Base-by-base conservation (phyloP, 2,329 filamentous ascomycete genomes). In the Fusarium citri region DNA sequence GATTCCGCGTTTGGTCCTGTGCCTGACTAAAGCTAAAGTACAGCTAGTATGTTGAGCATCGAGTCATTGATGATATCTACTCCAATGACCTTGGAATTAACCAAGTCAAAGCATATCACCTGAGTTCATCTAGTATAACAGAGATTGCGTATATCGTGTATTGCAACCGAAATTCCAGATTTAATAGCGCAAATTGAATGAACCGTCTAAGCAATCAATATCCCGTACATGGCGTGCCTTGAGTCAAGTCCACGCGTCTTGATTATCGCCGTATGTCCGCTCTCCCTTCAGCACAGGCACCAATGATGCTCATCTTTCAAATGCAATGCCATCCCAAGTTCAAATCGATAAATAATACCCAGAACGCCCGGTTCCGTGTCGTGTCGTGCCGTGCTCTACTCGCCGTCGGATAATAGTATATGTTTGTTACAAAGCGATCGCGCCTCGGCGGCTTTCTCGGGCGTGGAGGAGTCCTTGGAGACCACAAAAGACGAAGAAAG, bases 401-500 rank as follows among this genome's bases (percentile, higher is more conserved):
- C 64, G 64, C 54, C 31, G 14, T 23, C 51, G 56, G 58, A 55
- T 54, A 47, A 42, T 43, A 45, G 50, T 53, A n/a, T 26, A 28
- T 69, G 57, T 70, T 70, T 56, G 63, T 80, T 80, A 87, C 78
- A 97, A 84, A 64, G 92, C 89, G 82, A 97, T 97, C 67, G 93
- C 92, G 70, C 94, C 94, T 78, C 92, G 87, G 80, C 92, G 87
- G 81, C 89, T 94, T 80, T 94, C 91, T 80, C 94, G 91, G 75
- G 93, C 83, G 81, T 98, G 94, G 66, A 98, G 87, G 77, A 92
- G 88, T 69, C 94, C 95, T 80, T 98, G 95, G 72, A 94, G 88
- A 61, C 91, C 92, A 82, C 95, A 98, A 83, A 97, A 98, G 53
- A 97, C 86, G 59, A 98, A 88, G 85, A 98, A 98, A 20, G 87